Percentiles rank a stretch among this genome's conserved stretches.
phyloP scores from a whole-genome alignment of 2,329 filamentous ascomycete species.

The Xylariaceae sp. region DNA sequence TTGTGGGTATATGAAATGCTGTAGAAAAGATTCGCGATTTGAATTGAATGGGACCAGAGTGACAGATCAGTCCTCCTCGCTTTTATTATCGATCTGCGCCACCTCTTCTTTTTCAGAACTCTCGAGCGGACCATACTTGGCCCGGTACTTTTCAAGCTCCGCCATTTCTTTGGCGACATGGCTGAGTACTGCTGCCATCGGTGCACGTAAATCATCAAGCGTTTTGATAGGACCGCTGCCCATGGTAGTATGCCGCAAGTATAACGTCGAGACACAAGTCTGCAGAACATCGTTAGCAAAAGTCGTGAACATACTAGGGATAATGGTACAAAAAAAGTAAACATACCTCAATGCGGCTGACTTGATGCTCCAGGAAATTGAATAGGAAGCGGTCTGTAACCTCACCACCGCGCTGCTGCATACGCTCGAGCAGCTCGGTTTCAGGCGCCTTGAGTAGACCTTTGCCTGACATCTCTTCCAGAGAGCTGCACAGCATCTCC shows the following conservation, averaged over 20 bases:
- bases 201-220: slow-evolving; percentile 68
- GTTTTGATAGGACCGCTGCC: slow-evolving; percentile 58
- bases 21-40: background rate
- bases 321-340: no score
- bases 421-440: slow-evolving; percentile 70
- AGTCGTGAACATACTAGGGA: background rate
- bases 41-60: no score
- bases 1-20: slow-evolving; percentile 15
- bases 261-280: slow-evolving; percentile 76
- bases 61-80: no score
- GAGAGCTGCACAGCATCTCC: slow-evolving; percentile 84
- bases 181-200: slow-evolving; percentile 67
- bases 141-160: slow-evolving; percentile 59
- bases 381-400: slow-evolving; percentile 83
- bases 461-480: slow-evolving; percentile 64
- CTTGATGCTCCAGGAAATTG: slow-evolving; percentile 89
- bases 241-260: slow-evolving; percentile 70
- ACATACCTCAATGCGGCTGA: slow-evolving; percentile 89
- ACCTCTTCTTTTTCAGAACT: slow-evolving; percentile 31
- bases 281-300: slow-evolving; percentile 36
- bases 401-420: slow-evolving; percentile 66
- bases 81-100: slow-evolving; percentile 34
- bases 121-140: slow-evolving; percentile 44
- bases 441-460: slow-evolving; percentile 68
- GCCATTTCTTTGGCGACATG: slow-evolving; percentile 56